Evolutionary conservation across 441 rosid genomes (phyloP), one percentile per base, ranked within the genome.

Genomic region (Flueggea neowawraea): DNA sequence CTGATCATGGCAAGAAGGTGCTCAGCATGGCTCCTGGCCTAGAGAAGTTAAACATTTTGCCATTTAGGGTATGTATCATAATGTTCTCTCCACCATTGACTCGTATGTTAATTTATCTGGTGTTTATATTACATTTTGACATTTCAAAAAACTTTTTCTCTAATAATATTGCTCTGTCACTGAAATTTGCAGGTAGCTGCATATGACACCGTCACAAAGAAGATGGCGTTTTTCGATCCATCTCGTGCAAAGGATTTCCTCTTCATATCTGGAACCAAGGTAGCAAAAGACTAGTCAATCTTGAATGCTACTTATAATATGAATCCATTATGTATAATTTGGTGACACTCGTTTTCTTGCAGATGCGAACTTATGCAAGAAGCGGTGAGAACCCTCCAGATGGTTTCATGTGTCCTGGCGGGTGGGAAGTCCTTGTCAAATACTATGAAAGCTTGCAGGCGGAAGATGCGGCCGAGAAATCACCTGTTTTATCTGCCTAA

Each of bases 191-290:
- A 93, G 98, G 97, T 93, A 62, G 97, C 97, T 61, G 96, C 98
- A 58, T 93, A 93, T 62, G 95, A 93, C 70, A 88, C 69, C 1
- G 65, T 66, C 22, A 91, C 75, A 63, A 87, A 82, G 80, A 79
- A 87, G 71, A 93, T 93, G 97, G 91, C 97, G 9, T 90, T 93
- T 76, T 93, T 93, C 31, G 84, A 93, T 70, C 93, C 93, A 11
- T 81, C 90, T 14, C 87, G 90, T 16, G 84, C 91, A 22, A 75
- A 88, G 65, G 98, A 93, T 64, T 90, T 90, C 73, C 89, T 90
- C 65, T 93, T 93, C 86, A 93, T 90, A 64, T 93, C 98, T 55
- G 98, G 97, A 70, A 93, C 96, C 65, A 93, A 90, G 96, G 97
- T 87, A 70, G 63, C 70, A 33, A 51, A 57, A 31, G 16, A 39